Conservation (phyloP, 2,329 filamentous ascomycete species). For the Podosphaera fusca region DNA sequence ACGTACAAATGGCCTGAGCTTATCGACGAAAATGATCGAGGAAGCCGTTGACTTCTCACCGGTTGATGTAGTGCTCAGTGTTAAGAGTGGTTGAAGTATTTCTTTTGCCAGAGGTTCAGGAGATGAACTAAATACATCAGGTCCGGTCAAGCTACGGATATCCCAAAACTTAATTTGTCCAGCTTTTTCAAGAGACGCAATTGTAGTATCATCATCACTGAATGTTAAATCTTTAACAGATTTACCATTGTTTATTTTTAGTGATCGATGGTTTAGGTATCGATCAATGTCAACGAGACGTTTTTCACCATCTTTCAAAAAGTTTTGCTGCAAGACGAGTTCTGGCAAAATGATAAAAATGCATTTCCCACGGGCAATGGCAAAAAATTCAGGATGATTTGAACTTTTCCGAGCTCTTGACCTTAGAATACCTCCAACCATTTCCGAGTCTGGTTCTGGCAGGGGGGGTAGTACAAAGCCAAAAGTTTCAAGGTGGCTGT, state of each 20-base stretch:
- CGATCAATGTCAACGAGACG: slow-evolving; percentile 66
- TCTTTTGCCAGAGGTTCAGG: slow-evolving; percentile 27
- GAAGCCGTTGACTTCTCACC: slow-evolving; percentile 93
- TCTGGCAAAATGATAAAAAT: slow-evolving; percentile 70
- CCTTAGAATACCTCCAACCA: slow-evolving; percentile 80
- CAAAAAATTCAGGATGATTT: slow-evolving; percentile 79
- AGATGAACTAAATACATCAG: slow-evolving; percentile 10
- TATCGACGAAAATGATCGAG: slow-evolving; percentile 87
- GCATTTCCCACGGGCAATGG: slow-evolving; percentile 82
- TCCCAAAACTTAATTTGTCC: slow-evolving; percentile 98
- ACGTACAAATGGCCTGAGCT: slow-evolving; percentile 80
- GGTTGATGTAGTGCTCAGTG: slow-evolving; percentile 64
- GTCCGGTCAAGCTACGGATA: slow-evolving; percentile 50
- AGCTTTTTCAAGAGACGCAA: slow-evolving; percentile 91
- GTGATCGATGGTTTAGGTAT: slow-evolving; percentile 62
- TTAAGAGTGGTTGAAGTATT: slow-evolving; percentile 67
- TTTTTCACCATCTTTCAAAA: slow-evolving; percentile 40
- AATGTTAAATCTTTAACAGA: slow-evolving; percentile 96
- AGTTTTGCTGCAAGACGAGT: slow-evolving; percentile 36
- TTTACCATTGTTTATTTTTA: slow-evolving; percentile 93
- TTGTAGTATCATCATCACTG: slow-evolving; percentile 83
- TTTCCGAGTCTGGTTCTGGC: slow-evolving; percentile 67
- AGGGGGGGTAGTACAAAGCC: slow-evolving; percentile 80
- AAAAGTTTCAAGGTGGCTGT: slow-evolving; percentile 57
- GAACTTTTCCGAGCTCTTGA: slow-evolving; percentile 81